Percentiles rank a stretch among this genome's conserved stretches.
phyloP scores from a whole-genome alignment of 106 monocot species.

The Agapanthus africanus region DNA sequence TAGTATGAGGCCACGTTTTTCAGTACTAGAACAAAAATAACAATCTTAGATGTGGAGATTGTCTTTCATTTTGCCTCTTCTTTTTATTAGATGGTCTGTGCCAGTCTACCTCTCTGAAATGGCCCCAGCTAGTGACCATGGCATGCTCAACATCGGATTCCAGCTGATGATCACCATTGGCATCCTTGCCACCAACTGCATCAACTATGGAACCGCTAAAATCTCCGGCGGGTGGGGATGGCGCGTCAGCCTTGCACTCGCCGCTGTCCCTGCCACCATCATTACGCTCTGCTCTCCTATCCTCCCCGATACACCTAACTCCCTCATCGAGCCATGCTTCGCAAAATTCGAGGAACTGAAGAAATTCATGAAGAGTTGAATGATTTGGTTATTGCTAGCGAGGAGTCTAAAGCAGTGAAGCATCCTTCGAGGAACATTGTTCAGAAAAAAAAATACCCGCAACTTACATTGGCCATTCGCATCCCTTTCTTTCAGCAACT shows the following conservation, averaged over 20 bases:
- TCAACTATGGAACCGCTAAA: slow-evolving; percentile 7
- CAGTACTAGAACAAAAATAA: too few species aligned
- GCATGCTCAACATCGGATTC: slow-evolving; percentile 17
- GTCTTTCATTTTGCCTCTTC: too few species aligned
- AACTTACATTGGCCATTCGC: slow-evolving; percentile 36
- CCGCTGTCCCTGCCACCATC: slow-evolving; percentile 6
- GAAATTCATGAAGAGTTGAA: neutral
- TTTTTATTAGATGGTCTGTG: neutral
- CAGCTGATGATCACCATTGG: slow-evolving; percentile 15
- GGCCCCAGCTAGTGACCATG: slow-evolving; percentile 10
- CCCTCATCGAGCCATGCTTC: slow-evolving; percentile 11
- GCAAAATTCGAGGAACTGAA: neutral
- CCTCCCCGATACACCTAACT: slow-evolving; percentile 18
- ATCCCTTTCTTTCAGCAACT: slow-evolving; percentile 65
- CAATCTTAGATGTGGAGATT: too few species aligned
- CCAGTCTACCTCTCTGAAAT: slow-evolving; percentile 10
- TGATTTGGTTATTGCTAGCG: neutral
- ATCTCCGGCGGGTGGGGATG: slow-evolving; percentile 1
- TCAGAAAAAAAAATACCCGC: slow-evolving; percentile 31
- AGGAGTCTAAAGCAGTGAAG: neutral
- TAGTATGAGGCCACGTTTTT: too few species aligned
- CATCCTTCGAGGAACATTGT: slow-evolving; percentile 37
- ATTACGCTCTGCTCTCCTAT: neutral
- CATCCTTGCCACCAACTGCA: slow-evolving; percentile 1
- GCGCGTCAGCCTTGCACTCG: slow-evolving; percentile 11